phyloP scores from a whole-genome alignment of 2,329 filamentous ascomycete species.

The Fusarium fracticaudum region DNA sequence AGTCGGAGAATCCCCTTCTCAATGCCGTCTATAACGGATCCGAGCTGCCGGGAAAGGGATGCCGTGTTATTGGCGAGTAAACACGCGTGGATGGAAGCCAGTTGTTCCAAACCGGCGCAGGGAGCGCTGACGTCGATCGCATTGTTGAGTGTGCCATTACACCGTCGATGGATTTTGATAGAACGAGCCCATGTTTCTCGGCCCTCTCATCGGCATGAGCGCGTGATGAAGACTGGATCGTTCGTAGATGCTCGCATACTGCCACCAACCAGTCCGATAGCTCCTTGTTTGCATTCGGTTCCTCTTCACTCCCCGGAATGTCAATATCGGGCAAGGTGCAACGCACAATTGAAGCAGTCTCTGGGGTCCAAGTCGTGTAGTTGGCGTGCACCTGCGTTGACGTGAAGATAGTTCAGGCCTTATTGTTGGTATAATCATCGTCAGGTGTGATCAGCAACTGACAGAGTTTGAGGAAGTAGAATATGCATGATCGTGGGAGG shows the following conservation, averaged over 20 bases:
- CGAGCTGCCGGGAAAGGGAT: background rate
- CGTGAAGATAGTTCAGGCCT: background rate
- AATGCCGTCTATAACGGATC: background rate
- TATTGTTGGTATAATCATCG: background rate
- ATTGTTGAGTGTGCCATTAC: background rate
- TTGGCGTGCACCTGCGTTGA: background rate
- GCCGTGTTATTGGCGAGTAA: too few species aligned
- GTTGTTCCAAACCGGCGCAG: background rate
- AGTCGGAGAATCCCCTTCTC: background rate
- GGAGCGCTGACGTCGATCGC: background rate
- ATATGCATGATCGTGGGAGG: background rate
- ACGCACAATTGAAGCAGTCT: background rate
- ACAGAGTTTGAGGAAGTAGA: background rate
- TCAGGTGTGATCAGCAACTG: background rate
- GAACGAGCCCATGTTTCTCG: background rate
- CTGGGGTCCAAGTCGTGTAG: background rate
- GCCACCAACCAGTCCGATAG: background rate
- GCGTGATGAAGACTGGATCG: background rate
- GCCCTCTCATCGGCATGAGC: background rate
- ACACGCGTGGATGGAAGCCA: background rate
- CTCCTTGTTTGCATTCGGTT: background rate
- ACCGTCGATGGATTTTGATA: background rate
- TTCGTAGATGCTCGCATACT: background rate
- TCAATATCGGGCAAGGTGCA: fast-evolving
- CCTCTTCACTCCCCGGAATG: background rate